A percentile compares a stretch with the other conserved stretches of the same genome.
Evolutionary conservation across 257 asterid genomes (phyloP).

Genomic region (Linderniella brevidens): DNA sequence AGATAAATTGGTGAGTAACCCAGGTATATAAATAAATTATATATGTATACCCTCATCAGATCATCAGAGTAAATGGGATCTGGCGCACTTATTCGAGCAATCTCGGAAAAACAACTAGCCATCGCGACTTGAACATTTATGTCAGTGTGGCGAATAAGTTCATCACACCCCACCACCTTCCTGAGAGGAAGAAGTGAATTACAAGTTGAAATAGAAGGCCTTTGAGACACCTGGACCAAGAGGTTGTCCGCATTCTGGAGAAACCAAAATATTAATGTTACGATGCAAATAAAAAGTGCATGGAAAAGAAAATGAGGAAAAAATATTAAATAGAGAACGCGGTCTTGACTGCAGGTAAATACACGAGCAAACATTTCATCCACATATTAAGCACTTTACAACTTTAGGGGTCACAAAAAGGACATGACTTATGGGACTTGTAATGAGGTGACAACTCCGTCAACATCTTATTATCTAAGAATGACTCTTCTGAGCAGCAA

Average conservation of each 20-base stretch:
- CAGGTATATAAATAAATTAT: background rate
- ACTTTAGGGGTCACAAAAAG: too few relatives aligned
- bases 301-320: background rate
- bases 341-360: too few relatives aligned
- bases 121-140: slow-evolving; percentile 24
- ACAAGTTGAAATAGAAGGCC: slow-evolving; percentile 21
- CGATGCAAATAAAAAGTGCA: background rate
- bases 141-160: slow-evolving; percentile 18
- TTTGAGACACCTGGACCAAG: slow-evolving; percentile 24
- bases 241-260: slow-evolving; percentile 28
- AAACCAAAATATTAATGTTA: slow-evolving; percentile 1
- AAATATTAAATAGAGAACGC: too few relatives aligned
- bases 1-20: background rate
- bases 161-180: slow-evolving; percentile 23
- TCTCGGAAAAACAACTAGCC: slow-evolving; percentile 34
- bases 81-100: slow-evolving; percentile 39
- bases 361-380: too few relatives aligned
- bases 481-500: too few relatives aligned
- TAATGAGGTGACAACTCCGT: too few relatives aligned
- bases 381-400: background rate
- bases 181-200: slow-evolving; percentile 21
- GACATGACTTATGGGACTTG: too few relatives aligned
- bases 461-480: too few relatives aligned
- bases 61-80: slow-evolving; percentile 24
- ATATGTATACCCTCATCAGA: slow-evolving; percentile 22